These are phyloP conservation scores for Flaveria ramosissima DNA, from an alignment of 129 eudicot species.

Conservation along the genomic window DNA sequence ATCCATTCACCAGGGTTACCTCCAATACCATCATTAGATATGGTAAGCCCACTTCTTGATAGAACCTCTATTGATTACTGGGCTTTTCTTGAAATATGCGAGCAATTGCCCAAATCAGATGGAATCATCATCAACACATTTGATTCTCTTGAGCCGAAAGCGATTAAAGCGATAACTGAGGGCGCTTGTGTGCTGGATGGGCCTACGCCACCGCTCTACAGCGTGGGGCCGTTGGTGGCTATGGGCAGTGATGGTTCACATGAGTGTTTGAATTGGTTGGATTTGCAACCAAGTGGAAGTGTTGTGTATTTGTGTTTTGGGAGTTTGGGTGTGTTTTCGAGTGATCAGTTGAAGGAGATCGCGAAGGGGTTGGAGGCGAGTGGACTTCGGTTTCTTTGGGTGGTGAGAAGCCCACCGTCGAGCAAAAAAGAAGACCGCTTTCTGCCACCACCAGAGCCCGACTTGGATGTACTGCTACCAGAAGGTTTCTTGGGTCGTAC, in stretches of 20 bases:
- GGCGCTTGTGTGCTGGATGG: slow-evolving; percentile 45
- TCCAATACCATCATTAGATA: slow-evolving; percentile 25
- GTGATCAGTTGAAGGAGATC: slow-evolving; percentile 41
- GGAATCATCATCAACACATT: slow-evolving; percentile 60
- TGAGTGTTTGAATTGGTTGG: slow-evolving; percentile 42
- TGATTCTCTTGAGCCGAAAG: slow-evolving; percentile 50
- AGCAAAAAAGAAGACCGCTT: slow-evolving; percentile 29
- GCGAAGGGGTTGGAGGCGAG: slow-evolving; percentile 44
- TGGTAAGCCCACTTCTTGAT: slow-evolving; percentile 29
- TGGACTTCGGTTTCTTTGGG: slow-evolving; percentile 49
- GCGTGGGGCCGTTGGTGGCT: slow-evolving; percentile 59
- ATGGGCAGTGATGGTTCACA: slow-evolving; percentile 7
- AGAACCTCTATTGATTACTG: slow-evolving; percentile 27
- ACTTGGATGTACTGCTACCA: slow-evolving; percentile 45
- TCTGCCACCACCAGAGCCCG: slow-evolving; percentile 46
- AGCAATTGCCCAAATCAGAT: slow-evolving; percentile 31
- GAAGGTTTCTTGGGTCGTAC: slow-evolving; percentile 36
- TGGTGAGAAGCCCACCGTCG: slow-evolving; percentile 41
- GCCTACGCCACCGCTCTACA: slow-evolving; percentile 55
- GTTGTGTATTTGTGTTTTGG: slow-evolving; percentile 52
- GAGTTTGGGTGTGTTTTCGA: slow-evolving; percentile 42
- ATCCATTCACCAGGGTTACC: slow-evolving; percentile 28
- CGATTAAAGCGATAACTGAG: slow-evolving; percentile 43
- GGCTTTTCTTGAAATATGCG: slow-evolving; percentile 29
- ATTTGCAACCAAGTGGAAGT: slow-evolving; percentile 44